phyloP scores from a whole-genome alignment of 768 basidiomycete species.

The Xerocomus spinulosus region DNA sequence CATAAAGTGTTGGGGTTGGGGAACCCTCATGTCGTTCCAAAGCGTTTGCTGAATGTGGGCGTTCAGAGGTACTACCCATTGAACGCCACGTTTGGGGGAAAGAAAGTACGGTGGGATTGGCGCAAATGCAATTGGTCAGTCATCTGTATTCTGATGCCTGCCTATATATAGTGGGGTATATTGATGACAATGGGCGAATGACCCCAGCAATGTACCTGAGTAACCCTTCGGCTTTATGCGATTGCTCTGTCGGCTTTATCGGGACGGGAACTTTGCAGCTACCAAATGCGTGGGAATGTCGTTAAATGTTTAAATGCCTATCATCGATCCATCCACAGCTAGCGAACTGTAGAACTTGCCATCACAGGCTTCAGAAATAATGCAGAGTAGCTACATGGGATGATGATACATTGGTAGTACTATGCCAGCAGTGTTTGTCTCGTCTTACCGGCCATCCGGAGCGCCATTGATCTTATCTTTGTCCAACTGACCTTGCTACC shows the following conservation, averaged over 20 bases:
- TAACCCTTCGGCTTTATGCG: conserved; percentile 1
- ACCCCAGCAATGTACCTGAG: background rate
- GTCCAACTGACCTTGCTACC: too few relatives aligned
- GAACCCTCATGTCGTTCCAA: conserved; percentile 2
- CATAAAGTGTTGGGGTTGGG: conserved; percentile 10
- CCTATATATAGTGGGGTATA: conserved; percentile 5
- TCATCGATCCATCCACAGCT: too few relatives aligned
- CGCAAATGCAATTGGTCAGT: too few relatives aligned
- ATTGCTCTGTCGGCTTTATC: background rate
- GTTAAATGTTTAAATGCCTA: background rate
- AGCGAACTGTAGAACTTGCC: too few relatives aligned
- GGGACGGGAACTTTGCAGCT: background rate
- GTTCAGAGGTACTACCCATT: background rate
- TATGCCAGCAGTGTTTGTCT: background rate
- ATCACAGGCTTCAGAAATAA: too few relatives aligned
- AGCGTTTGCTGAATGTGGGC: background rate
- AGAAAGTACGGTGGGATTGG: background rate
- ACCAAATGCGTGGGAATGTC: background rate
- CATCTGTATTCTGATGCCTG: too few relatives aligned
- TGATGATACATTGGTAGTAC: background rate
- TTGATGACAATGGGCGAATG: conserved; percentile 5
- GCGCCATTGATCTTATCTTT: background rate
- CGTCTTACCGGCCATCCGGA: background rate
- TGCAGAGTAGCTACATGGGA: too few relatives aligned
- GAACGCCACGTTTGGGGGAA: background rate